Conservation (phyloP, 495 filamentous ascomycete species). For the Aspergillus avenaceus region DNA sequence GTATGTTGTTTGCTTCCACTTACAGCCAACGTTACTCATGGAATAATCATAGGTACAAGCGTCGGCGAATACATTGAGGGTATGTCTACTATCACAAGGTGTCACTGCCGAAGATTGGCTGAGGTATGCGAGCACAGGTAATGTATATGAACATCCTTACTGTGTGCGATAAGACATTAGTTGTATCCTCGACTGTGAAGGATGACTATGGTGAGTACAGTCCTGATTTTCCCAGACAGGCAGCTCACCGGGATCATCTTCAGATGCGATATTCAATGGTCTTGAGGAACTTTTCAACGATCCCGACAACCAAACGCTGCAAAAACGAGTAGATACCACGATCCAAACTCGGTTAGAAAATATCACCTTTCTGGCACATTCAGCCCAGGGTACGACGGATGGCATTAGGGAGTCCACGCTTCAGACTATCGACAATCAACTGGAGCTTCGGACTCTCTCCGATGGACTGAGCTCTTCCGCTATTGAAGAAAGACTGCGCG, state of each 20-base stretch:
- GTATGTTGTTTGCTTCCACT: neutral
- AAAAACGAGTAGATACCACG: neutral
- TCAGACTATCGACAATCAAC: neutral
- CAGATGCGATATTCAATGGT: neutral
- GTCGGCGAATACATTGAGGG: neutral
- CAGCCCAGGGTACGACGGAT: neutral
- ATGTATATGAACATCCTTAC: too few relatives aligned
- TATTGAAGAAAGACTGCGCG: neutral
- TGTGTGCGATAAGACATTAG: neutral
- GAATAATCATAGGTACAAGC: neutral
- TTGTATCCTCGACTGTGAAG: neutral
- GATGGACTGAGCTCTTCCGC: neutral
- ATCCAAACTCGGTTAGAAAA: neutral
- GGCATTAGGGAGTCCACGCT: neutral
- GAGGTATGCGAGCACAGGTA: too few relatives aligned
- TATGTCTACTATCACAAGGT: neutral
- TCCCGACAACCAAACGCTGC: neutral
- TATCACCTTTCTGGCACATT: neutral
- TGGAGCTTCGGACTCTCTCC: neutral
- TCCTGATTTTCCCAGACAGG: neutral
- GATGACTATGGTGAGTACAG: neutral
- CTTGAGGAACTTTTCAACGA: neutral
- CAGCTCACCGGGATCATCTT: neutral
- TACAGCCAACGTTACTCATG: neutral
- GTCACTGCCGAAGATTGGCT: neutral